Percentiles rank a stretch among this genome's conserved stretches.
phyloP scores from a whole-genome alignment of 352 stramenopile genomes.

The Phytophthora sp. region DNA sequence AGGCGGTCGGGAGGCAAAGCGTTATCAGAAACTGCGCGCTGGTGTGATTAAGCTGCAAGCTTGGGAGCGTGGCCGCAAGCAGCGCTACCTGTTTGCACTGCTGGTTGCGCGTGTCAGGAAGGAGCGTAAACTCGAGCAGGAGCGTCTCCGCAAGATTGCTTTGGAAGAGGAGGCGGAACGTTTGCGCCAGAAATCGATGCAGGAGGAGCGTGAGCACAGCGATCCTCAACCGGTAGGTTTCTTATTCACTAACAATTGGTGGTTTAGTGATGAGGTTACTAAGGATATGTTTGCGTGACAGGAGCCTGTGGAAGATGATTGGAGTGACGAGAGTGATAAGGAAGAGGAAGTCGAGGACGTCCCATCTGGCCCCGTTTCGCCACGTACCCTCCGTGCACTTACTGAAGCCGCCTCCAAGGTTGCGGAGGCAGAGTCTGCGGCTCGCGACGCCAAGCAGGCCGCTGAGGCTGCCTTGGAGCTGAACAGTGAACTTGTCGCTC shows the following conservation, averaged over 20 bases:
- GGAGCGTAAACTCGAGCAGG: conserved; percentile 45
- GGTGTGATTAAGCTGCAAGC: conserved; percentile 66
- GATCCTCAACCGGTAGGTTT: conserved; percentile 67
- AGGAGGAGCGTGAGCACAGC: conserved; percentile 47
- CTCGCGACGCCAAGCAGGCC: conserved; percentile 73
- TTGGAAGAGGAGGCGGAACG: conserved; percentile 40
- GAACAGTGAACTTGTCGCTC: conserved; percentile 62
- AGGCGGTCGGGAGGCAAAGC: conserved; percentile 41
- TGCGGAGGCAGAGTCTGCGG: conserved; percentile 71
- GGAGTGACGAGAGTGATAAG: conserved; percentile 76
- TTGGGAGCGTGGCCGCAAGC: conserved; percentile 58
- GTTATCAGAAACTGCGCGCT: conserved; percentile 53
- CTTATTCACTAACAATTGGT: conserved; percentile 5
- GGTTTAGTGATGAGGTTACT: conserved; percentile 34
- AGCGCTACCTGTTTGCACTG: conserved; percentile 60
- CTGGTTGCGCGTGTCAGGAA: conserved; percentile 52
- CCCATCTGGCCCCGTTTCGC: conserved; percentile 51
- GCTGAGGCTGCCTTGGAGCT: conserved; percentile 64
- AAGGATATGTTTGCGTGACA: conserved; percentile 67
- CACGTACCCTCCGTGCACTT: conserved; percentile 62
- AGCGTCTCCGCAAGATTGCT: conserved; percentile 48
- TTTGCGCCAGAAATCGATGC: conserved; percentile 45
- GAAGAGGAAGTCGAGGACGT: conserved; percentile 32
- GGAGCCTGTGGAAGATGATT: conserved; percentile 86
- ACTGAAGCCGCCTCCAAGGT: conserved; percentile 79